Evolutionary conservation across 768 basidiomycete species (phyloP).

Genomic region (Tulasnella sp.): DNA sequence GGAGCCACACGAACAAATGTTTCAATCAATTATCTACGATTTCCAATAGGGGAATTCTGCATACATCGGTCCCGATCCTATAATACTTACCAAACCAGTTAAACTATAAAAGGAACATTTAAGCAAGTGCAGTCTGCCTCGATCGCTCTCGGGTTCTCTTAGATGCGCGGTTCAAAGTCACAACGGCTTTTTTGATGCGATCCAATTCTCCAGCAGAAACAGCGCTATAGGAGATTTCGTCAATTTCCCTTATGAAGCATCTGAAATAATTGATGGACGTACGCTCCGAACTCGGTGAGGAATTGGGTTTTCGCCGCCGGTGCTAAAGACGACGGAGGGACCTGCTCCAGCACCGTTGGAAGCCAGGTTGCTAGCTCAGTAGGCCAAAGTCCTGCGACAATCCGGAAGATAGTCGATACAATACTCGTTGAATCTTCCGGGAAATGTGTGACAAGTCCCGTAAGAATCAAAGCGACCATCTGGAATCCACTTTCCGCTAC

Average conservation of each 20-base stretch:
- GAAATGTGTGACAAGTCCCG: constrained; percentile 75
- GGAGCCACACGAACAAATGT: no score
- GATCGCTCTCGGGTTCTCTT: constrained; percentile 30
- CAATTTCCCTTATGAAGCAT: no score
- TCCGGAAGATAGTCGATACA: constrained; percentile 67
- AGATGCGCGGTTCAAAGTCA: constrained; percentile 56
- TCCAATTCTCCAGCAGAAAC: constrained; percentile 54
- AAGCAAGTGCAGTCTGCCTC: constrained; percentile 5
- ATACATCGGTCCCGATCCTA: no score
- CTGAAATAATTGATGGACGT: constrained; percentile 25
- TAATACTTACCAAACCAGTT: no score
- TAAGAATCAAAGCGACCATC: constrained; percentile 53
- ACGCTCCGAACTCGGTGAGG: constrained; percentile 62
- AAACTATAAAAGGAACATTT: no score
- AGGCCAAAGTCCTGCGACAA: constrained; percentile 53
- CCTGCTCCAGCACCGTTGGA: constrained; percentile 51
- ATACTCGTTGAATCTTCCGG: constrained; percentile 67
- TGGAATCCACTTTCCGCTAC: constrained; percentile 60
- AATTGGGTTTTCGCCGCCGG: constrained; percentile 57
- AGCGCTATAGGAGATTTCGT: constrained; percentile 33
- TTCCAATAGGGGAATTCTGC: no score
- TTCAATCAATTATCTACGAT: no score
- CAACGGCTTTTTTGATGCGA: constrained; percentile 69
- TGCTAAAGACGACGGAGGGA: constrained; percentile 49
- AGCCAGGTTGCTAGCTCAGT: constrained; percentile 59